Base-by-base conservation (phyloP, 495 filamentous ascomycete species). In the Lasiosphaeria ovina region DNA sequence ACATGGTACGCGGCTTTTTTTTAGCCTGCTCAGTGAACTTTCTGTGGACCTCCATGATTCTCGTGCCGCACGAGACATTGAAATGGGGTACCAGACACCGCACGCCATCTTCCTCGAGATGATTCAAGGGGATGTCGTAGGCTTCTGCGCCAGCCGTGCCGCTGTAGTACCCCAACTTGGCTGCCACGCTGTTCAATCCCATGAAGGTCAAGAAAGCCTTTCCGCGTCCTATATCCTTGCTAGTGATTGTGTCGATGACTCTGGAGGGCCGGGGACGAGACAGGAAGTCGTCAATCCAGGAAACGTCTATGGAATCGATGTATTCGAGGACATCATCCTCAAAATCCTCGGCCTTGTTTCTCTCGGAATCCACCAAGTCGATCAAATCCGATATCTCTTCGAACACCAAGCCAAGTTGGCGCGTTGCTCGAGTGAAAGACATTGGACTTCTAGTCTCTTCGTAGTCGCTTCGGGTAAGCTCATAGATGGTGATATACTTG, bases 401-500 rank as follows among this genome's bases (percentile, higher is more conserved):
- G 35, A 38, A 51, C 5, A 14, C n/a, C 24, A 62, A 32, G 5
- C n/a, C 33, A 3, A 62, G 14, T 2, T 36, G 9, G 3, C 34
- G 34, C 10, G 31, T 48, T 35, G 59, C 62, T 3, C 35, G 17
- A 11, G 54, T 50, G 54, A 68, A 54, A n/a, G 51, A 55, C 7
- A 32, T 36, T 5, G 44, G 44, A n/a, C 12, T 3, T 47, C 8
- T n/a, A 0, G 12, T 3, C 44, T 11, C 7, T 5, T n/a, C 16
- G 12, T 14, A 14, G 6, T 44, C 40, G 32, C 6, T 44, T 42
- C 47, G 33, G 7, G 62, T 62, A 52, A 65, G 14, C 24, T 60
- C 62, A 44, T 53, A 53, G n/a, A 60, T 50, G 48, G 61, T 66
- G 47, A 62, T 52, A 24, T 54, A 68, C 40, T 63, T 62, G 57